Base-by-base conservation (phyloP, 2,329 filamentous ascomycete genomes). In the Colletotrichum lindemuthianum region DNA sequence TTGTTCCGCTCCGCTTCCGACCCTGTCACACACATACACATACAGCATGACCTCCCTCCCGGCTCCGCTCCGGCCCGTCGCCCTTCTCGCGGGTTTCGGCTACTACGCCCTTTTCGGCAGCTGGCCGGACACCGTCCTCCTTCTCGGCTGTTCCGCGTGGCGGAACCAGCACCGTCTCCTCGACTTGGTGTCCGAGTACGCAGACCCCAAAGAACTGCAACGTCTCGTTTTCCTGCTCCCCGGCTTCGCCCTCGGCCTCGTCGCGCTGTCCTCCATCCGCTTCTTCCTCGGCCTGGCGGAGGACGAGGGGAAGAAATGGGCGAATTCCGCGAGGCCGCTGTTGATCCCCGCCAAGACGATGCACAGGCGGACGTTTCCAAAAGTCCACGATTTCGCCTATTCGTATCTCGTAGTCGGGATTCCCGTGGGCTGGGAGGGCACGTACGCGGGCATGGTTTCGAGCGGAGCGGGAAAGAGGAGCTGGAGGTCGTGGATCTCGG, bases 381-480 rank as follows among this genome's bases (percentile, higher is more conserved):
- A 87, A 71, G 86, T 84, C 63, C 88, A 93, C 72, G 83, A 83
- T 0, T 93, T 94, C 71, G 80, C 80, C 1, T 92, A 92, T 72
- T 88, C 89, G 0, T 92, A 93, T 73, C 82, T 93, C 1, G 81
- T 89, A 49, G 86, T 88, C 33, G 90, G 90, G 1, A 81, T 91
- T 44, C 90, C 90, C 0, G 82, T 93, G 32, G 84, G 84, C n/a
- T 88, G 85, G 74, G 77, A 78, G 54, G 89, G 88, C 6, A 78
- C 77, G 45, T 76, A 80, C n/a, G 84, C 82, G 49, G 82, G 82
- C 9, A 78, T 90, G 67, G 72, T 92, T 39, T 89, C 88, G 2
- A 75, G 76, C 7, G 78, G 79, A 34, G 59, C 70, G 32, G 53
- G 70, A 15, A 60, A 67, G 12, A 55, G 64, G 15, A 60, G 63